Evolutionary conservation across 2,329 filamentous ascomycete species (phyloP), one percentile per base, ranked within the genome.

Genomic region (Talaromyces sp.): DNA sequence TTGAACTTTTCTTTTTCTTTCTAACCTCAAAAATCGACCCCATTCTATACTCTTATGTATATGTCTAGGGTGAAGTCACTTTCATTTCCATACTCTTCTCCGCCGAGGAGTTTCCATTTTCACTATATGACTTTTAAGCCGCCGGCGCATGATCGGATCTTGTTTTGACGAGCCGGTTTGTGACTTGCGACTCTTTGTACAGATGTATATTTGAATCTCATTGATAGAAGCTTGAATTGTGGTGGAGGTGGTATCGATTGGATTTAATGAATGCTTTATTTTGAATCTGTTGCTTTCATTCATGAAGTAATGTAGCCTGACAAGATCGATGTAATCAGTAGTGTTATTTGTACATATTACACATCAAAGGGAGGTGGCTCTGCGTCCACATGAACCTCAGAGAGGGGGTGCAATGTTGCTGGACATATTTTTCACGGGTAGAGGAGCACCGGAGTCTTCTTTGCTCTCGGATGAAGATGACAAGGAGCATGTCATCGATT

Each of bases 121-220:
- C 33, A 16, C 54, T 48, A 42, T 46, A 55, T 25, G 59, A 61
- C 46, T 55, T 55, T 31, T 28, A 9, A 18, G 33, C 46, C 35
- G 12, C 11, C 31, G 23, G 39, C n/a, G n/a, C 39, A 18, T 46
- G 21, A 40, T 18, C 23, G 4, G 21, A 40, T 28, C 35, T 57
- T 28, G 37, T 37, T 56, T 57, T 28, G 18, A 14, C 21, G 42
- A 57, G 12, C 21, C 12, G 54, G 28, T 14, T 14, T 2, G 21
- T 40, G 23, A 18, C 39, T 40, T 42, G 21, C 28, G 37, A 37
- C 37, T 40, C 14, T 28, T 52, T 61, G 59, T 61, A 61, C 59
- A 61, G 59, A 61, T 61, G 59, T 61, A 61, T 61, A 61, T 61
- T 61, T 61, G 37, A 54, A 52, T 40, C 23, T 44, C 44, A 42